phyloP scores from a whole-genome alignment of 176 grass and related monocot species.

The Aegilops bicornis region DNA sequence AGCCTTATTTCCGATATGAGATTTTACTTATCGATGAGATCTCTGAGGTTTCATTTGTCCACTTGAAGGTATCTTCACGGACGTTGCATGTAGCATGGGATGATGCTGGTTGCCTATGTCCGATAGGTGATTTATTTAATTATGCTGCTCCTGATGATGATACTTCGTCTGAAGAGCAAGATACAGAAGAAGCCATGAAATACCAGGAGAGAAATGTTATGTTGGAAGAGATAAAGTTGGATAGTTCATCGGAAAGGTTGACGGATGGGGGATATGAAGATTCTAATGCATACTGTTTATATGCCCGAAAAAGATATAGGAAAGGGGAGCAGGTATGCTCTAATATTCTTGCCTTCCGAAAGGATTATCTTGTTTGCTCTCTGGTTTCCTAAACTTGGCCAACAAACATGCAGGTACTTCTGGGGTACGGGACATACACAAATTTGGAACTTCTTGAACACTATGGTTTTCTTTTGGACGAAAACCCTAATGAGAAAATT shows the following conservation, averaged over 20 bases:
- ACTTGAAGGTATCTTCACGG: constrained; percentile 74
- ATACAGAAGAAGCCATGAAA: constrained; percentile 30
- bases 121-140: constrained; percentile 94
- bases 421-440: constrained; percentile 79
- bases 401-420: constrained; percentile 58
- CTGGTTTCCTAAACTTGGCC: background rate
- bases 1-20: background rate
- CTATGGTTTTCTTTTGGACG: constrained; percentile 79
- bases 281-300: constrained; percentile 62
- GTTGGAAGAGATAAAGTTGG: constrained; percentile 1
- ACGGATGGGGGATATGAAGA: constrained; percentile 93
- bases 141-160: constrained; percentile 77
- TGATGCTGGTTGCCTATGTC: constrained; percentile 88
- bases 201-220: constrained; percentile 25
- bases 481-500: constrained; percentile 86
- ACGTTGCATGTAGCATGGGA: constrained; percentile 97
- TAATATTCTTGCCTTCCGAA: background rate
- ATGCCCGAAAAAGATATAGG: constrained; percentile 78
- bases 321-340: constrained; percentile 76
- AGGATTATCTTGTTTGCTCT: background rate
- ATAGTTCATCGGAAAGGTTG: constrained; percentile 47
- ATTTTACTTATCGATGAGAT: constrained; percentile 13
- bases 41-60: constrained; percentile 14
- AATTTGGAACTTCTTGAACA: constrained; percentile 90
- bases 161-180: constrained; percentile 32